Evolutionary conservation across 768 basidiomycete genomes (phyloP).

Genomic region (Steccherinum ochraceum): DNA sequence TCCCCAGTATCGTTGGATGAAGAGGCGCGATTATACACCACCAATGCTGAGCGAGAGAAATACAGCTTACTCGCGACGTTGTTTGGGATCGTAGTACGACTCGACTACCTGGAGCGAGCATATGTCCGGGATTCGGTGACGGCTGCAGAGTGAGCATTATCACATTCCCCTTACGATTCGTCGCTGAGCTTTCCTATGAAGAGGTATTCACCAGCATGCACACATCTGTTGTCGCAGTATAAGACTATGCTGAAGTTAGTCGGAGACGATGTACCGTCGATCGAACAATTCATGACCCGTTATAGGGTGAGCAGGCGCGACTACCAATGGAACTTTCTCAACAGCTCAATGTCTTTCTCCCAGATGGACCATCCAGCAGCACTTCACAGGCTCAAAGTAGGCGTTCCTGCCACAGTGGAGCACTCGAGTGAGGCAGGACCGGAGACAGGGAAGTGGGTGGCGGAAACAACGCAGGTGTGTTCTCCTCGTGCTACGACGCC

Average conservation of each 20-base stretch:
- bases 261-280: constrained; percentile 74
- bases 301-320: constrained; percentile 64
- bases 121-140: constrained; percentile 92
- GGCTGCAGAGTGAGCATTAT: constrained; percentile 71
- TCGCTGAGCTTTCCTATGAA: constrained; percentile 28
- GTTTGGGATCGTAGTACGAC: constrained; percentile 83
- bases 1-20: constrained; percentile 67
- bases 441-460: constrained; percentile 95
- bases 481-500: not conserved
- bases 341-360: not conserved
- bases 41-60: constrained; percentile 84
- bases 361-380: constrained; percentile 95
- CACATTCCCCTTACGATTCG: not conserved
- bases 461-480: constrained; percentile 89
- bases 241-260: constrained; percentile 97
- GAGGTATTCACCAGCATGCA: constrained; percentile 97
- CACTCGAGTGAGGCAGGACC: constrained; percentile 90
- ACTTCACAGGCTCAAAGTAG: constrained; percentile 81
- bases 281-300: constrained; percentile 88
- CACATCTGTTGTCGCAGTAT: constrained; percentile 89
- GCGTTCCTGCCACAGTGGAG: constrained; percentile 95
- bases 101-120: constrained; percentile 93
- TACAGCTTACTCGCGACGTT: constrained; percentile 85
- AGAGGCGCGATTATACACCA: constrained; percentile 84
- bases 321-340: not conserved